Evolutionary conservation across 2,329 filamentous ascomycete species (phyloP).

Genomic region (Atkinsonella hypoxylon): DNA sequence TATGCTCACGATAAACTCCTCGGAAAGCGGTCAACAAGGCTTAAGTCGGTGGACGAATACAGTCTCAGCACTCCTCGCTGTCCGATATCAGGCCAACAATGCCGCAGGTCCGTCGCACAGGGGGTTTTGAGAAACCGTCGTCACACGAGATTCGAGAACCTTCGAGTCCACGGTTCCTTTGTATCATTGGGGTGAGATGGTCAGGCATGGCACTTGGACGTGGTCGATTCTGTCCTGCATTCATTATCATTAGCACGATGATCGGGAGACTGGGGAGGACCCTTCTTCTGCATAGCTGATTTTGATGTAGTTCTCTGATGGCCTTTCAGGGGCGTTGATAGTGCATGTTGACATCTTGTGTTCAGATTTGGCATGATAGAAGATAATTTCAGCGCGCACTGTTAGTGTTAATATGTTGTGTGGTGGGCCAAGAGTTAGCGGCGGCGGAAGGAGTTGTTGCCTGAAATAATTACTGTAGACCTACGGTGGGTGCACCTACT

Average conservation of each 20-base stretch:
- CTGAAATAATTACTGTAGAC: no score
- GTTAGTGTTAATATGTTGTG: no score
- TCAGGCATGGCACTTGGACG: slow-evolving; percentile 34
- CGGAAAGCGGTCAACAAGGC: neutral
- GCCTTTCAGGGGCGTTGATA: no score
- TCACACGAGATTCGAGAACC: no score
- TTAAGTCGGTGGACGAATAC: slow-evolving; percentile 6
- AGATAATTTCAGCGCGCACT: no score
- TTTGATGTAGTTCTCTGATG: no score
- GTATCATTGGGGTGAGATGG: slow-evolving; percentile 37
- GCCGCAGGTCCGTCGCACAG: slow-evolving; percentile 18
- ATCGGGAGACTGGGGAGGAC: slow-evolving; percentile 38
- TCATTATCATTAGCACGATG: slow-evolving; percentile 39
- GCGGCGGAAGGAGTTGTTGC: no score
- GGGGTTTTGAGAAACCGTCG: slow-evolving; percentile 18
- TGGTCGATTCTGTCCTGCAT: slow-evolving; percentile 35
- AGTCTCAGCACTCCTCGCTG: slow-evolving; percentile 6
- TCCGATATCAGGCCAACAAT: slow-evolving; percentile 10
- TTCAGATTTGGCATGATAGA: no score
- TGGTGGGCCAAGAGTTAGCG: no score
- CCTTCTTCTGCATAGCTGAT: no score
- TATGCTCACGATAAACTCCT: slow-evolving; percentile 23
- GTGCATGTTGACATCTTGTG: no score
- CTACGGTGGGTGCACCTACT: no score
- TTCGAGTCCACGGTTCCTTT: slow-evolving; percentile 27